A percentile compares a stretch with the other conserved stretches of the same genome.
Conservation (phyloP, 2,329 filamentous ascomycete genomes). For the Aspergillus sclerotialis region DNA sequence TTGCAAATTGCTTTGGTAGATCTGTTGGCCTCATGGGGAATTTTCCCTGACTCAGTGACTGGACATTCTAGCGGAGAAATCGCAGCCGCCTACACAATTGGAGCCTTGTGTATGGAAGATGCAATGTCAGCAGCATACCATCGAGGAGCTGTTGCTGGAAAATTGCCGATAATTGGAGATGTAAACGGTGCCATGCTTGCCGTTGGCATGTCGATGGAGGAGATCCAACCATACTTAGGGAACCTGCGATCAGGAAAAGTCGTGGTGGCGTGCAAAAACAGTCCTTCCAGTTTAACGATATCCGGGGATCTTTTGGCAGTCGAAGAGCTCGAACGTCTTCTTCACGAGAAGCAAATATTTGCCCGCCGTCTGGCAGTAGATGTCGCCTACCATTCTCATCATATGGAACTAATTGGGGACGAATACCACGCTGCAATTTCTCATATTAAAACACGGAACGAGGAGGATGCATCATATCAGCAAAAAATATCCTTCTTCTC, state of each 20-base stretch:
- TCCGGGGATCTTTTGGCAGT: slow-evolving; percentile 13
- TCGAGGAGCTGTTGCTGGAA: slow-evolving; percentile 1
- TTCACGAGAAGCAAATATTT: slow-evolving; percentile 14
- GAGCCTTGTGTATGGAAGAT: slow-evolving; percentile 9
- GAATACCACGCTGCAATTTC: no score
- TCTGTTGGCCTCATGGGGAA: slow-evolving; percentile 18
- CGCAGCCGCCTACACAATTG: slow-evolving; percentile 41
- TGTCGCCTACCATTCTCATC: slow-evolving; percentile 17
- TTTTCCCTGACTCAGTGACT: slow-evolving; percentile 17
- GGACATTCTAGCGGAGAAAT: slow-evolving; percentile 38
- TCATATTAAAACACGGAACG: no score
- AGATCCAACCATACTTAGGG: slow-evolving; percentile 1
- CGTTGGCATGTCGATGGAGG: slow-evolving; percentile 4
- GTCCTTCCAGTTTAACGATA: slow-evolving; percentile 14
- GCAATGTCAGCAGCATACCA: slow-evolving; percentile 8
- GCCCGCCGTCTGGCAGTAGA: slow-evolving; percentile 10
- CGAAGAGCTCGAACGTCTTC: slow-evolving; percentile 10
- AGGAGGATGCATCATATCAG: slow-evolving; percentile 15
- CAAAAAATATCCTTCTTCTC: slow-evolving; percentile 25
- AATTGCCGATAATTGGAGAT: slow-evolving; percentile 12
- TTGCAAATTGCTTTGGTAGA: slow-evolving; percentile 25
- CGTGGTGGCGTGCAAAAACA: slow-evolving; percentile 17
- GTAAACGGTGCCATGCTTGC: slow-evolving; percentile 6
- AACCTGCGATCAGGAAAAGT: slow-evolving; percentile 2
- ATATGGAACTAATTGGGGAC: slow-evolving; percentile 9